These are phyloP conservation scores for Durusdinium trenchii DNA, from an alignment of 73 alveolate genomes.

Conservation along the genomic window DNA sequence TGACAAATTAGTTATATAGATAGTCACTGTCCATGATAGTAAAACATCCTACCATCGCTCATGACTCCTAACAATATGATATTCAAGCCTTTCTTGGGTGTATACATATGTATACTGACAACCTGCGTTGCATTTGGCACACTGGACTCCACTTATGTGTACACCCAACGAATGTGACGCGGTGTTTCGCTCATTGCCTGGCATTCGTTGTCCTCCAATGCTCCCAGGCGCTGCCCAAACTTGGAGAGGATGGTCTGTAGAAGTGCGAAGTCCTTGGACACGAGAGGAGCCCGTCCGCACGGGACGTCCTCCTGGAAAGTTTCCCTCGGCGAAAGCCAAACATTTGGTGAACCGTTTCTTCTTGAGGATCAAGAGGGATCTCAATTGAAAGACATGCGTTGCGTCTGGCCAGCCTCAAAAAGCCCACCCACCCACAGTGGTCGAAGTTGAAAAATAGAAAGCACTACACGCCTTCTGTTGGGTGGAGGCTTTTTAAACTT, in stretches of 20 bases:
- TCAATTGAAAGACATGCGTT: no score
- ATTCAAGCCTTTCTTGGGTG: no score
- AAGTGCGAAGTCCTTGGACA: constrained; percentile 24
- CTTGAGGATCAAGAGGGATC: background rate
- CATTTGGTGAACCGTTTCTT: background rate
- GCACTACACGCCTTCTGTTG: background rate
- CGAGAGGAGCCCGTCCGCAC: background rate
- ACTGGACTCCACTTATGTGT: no score
- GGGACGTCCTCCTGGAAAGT: no score
- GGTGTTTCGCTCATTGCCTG: background rate
- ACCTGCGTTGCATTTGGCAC: no score
- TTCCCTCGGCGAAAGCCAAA: no score
- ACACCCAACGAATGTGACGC: background rate
- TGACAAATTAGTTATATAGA: no score
- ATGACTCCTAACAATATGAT: no score
- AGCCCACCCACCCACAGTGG: background rate
- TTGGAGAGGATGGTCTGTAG: constrained; percentile 67
- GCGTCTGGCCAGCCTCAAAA: no score
- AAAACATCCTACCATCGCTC: background rate
- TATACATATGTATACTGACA: no score
- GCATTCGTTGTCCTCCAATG: constrained; percentile 85
- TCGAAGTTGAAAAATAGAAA: background rate
- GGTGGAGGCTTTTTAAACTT: background rate
- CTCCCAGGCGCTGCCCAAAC: constrained; percentile 85
- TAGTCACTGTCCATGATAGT: no score